Conservation (phyloP, 176 grass and related monocot species). For the Hordeum marinum region DNA sequence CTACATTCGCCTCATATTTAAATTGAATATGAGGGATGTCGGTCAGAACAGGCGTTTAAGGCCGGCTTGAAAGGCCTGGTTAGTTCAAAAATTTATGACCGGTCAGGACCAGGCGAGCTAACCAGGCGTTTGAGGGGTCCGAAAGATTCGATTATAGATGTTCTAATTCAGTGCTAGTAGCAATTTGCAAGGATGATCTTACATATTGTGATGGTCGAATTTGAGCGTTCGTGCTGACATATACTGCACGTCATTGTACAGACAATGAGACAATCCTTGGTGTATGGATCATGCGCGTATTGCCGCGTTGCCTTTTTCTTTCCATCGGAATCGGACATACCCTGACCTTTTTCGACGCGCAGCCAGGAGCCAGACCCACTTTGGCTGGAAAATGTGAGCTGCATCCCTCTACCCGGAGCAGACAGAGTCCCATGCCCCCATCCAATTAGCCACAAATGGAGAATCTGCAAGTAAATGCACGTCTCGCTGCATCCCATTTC, state of each 20-base stretch:
- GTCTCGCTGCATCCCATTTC: background rate
- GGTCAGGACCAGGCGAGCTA: too few relatives aligned
- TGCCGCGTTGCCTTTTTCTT: slow-evolving; percentile 18
- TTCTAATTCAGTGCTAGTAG: too few relatives aligned
- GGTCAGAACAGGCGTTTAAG: too few relatives aligned
- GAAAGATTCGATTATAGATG: too few relatives aligned
- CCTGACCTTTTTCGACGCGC: background rate
- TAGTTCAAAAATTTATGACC: too few relatives aligned
- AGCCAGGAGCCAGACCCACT: slow-evolving; percentile 31
- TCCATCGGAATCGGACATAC: slow-evolving; percentile 28
- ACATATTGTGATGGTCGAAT: too few relatives aligned
- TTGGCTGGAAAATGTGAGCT: background rate
- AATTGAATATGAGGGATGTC: too few relatives aligned
- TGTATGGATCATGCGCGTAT: background rate
- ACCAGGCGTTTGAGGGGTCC: too few relatives aligned
- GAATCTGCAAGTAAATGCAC: background rate
- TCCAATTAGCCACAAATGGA: background rate
- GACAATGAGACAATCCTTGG: background rate
- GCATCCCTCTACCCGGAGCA: background rate
- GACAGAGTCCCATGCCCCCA: background rate
- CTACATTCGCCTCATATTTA: too few relatives aligned
- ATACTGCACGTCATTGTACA: background rate
- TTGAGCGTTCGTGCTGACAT: background rate
- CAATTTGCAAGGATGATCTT: too few relatives aligned
- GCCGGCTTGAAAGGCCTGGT: too few relatives aligned